A percentile compares a stretch with the other conserved stretches of the same genome.
Conservation (phyloP, 768 basidiomycete genomes). For the Podaxis rugospora region DNA sequence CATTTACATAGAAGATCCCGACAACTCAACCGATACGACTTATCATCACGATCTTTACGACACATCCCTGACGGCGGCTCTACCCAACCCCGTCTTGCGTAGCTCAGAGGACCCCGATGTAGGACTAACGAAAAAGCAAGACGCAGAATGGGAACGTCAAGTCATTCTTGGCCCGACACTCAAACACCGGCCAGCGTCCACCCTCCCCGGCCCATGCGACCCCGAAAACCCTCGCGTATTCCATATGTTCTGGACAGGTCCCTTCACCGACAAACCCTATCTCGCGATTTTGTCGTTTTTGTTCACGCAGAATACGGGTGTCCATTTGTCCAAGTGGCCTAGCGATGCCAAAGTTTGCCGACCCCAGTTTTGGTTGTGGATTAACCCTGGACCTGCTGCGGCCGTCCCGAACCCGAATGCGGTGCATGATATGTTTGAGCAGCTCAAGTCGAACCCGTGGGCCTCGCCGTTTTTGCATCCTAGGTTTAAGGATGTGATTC, state of each 20-base stretch:
- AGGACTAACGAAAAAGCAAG: slow-evolving; percentile 54
- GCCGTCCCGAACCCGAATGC: slow-evolving; percentile 77
- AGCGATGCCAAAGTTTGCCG: slow-evolving; percentile 56
- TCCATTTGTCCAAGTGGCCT: slow-evolving; percentile 51
- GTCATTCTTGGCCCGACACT: slow-evolving; percentile 44
- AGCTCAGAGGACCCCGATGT: slow-evolving; percentile 38
- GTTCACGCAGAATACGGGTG: slow-evolving; percentile 86
- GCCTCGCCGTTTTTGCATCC: slow-evolving; percentile 88
- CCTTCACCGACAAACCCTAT: slow-evolving; percentile 97
- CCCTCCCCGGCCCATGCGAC: slow-evolving; percentile 55
- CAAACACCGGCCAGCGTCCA: slow-evolving; percentile 38
- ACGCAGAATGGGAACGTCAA: slow-evolving; percentile 53
- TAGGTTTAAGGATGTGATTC: slow-evolving; percentile 82
- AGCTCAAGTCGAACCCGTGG: slow-evolving; percentile 82
- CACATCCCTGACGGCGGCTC: slow-evolving; percentile 2
- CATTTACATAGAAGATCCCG: slow-evolving; percentile 61
- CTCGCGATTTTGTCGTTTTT: slow-evolving; percentile 88
- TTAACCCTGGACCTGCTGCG: slow-evolving; percentile 91
- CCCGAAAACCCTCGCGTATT: slow-evolving; percentile 76
- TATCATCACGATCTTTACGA: slow-evolving; percentile 10
- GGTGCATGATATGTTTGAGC: slow-evolving; percentile 74
- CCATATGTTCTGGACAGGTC: slow-evolving; percentile 97
- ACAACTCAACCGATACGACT: slow-evolving; percentile 24
- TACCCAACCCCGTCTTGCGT: slow-evolving; percentile 20
- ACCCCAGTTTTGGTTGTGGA: slow-evolving; percentile 95